Evolutionary conservation across 345 rosid species (phyloP).

Genomic region (Salix brachista): DNA sequence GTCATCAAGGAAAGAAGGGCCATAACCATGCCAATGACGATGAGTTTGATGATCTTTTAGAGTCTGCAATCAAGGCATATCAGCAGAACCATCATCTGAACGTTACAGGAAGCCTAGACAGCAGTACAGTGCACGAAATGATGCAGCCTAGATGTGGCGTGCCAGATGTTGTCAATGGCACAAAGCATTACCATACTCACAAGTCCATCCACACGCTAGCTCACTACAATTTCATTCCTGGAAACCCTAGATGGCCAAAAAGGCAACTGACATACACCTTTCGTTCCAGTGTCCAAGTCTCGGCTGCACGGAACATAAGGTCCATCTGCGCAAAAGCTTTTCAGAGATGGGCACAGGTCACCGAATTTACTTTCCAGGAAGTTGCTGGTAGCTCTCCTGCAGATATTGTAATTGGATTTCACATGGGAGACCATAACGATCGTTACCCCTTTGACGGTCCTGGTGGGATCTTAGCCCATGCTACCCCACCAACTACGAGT

Average conservation of each 20-base stretch:
- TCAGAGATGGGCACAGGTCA: slow-evolving; percentile 5
- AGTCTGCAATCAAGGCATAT: neutral
- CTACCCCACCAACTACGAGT: slow-evolving; percentile 2
- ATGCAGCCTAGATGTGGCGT: neutral
- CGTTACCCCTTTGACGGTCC: slow-evolving; percentile 12
- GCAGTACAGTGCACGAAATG: neutral
- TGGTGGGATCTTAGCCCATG: slow-evolving; percentile 11
- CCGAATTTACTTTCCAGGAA: neutral
- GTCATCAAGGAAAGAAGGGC: too few species aligned
- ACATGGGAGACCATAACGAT: slow-evolving; percentile 22
- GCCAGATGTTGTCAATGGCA: neutral
- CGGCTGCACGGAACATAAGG: neutral
- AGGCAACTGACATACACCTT: slow-evolving; percentile 12
- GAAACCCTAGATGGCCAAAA: slow-evolving; percentile 8
- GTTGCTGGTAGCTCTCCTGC: neutral
- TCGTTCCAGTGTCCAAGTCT: neutral
- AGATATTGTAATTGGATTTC: slow-evolving; percentile 16
- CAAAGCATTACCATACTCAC: neutral
- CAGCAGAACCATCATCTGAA: neutral
- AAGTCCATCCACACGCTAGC: neutral
- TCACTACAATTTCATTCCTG: neutral
- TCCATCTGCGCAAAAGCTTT: neutral
- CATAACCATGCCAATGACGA: too few species aligned
- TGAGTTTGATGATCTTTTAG: neutral
- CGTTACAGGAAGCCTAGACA: neutral